phyloP scores from a whole-genome alignment of 2,329 filamentous ascomycete species.

The Immersiporthe knoxdaviesiana region DNA sequence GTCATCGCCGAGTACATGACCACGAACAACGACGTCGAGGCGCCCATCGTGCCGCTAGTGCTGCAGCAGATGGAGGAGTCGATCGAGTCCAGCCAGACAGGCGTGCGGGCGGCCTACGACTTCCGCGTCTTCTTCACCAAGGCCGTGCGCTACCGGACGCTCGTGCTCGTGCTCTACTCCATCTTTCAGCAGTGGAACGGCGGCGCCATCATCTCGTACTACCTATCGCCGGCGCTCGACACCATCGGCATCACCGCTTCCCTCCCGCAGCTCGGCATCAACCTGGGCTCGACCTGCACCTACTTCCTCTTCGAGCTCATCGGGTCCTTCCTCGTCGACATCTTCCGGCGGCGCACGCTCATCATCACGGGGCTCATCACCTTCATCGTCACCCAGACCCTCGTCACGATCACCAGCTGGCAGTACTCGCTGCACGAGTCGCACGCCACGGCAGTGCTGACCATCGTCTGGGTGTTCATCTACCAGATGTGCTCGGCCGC shows the following conservation, averaged over 20 bases:
- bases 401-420: constrained; percentile 53
- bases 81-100: constrained; percentile 42
- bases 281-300: constrained; percentile 46
- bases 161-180: constrained; percentile 50
- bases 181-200: constrained; percentile 52
- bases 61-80: constrained; percentile 49
- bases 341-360: constrained; percentile 46
- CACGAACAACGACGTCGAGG: constrained; percentile 42
- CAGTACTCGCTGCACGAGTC: constrained; percentile 41
- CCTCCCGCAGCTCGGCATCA: constrained; percentile 46
- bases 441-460: constrained; percentile 43
- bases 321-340: constrained; percentile 47
- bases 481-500: constrained; percentile 51
- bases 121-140: constrained; percentile 51
- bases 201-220: constrained; percentile 49
- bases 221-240: constrained; percentile 45
- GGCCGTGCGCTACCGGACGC: constrained; percentile 46
- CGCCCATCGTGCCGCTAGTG: constrained; percentile 47
- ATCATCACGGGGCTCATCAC: constrained; percentile 48
- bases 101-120: constrained; percentile 47
- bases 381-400: constrained; percentile 49
- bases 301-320: constrained; percentile 51
- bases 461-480: constrained; percentile 51
- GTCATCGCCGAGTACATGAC: constrained; percentile 47
- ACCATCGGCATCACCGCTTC: constrained; percentile 45